Percentiles rank a stretch among this genome's conserved stretches.
phyloP scores from a whole-genome alignment of 768 basidiomycete genomes.

The Leccinum uliginosum region DNA sequence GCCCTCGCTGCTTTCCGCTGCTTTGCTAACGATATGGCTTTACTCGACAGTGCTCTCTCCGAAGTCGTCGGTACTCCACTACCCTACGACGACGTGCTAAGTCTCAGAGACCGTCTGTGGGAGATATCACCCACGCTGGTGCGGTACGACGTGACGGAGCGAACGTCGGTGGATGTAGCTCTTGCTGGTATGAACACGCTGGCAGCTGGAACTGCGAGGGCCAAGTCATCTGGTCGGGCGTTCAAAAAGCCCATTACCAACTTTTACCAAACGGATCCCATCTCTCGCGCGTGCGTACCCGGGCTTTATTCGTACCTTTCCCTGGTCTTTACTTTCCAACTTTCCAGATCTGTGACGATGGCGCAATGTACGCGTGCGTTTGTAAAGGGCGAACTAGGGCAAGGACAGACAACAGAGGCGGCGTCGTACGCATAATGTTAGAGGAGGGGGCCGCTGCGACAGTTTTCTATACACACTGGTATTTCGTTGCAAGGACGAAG shows the following conservation, averaged over 20 bases:
- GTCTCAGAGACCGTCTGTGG: constrained; percentile 91
- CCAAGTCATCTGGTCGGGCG: constrained; percentile 52
- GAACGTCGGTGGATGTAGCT: constrained; percentile 68
- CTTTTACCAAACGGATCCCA: constrained; percentile 96
- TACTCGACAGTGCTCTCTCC: constrained; percentile 65
- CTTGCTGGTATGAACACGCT: constrained; percentile 64
- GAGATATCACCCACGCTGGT: constrained; percentile 89
- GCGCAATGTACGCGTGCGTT: constrained; percentile 89
- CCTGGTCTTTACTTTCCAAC: background rate
- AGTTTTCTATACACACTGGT: background rate
- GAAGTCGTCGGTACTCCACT: constrained; percentile 78
- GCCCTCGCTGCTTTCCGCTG: background rate
- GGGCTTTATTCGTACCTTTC: background rate
- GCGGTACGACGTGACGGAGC: constrained; percentile 78
- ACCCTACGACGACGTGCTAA: constrained; percentile 85
- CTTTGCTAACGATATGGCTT: background rate
- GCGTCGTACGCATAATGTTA: constrained; percentile 15
- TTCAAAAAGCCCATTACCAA: constrained; percentile 82
- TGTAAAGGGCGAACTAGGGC: constrained; percentile 54
- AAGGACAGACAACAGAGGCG: background rate
- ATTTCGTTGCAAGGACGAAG: constrained; percentile 4
- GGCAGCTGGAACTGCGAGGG: constrained; percentile 44
- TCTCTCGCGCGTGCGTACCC: constrained; percentile 80
- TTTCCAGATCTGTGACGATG: constrained; percentile 84
- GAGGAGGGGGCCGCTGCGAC: background rate